Conservation (phyloP, 2,329 filamentous ascomycete genomes). For the Fusarium euwallaceae region DNA sequence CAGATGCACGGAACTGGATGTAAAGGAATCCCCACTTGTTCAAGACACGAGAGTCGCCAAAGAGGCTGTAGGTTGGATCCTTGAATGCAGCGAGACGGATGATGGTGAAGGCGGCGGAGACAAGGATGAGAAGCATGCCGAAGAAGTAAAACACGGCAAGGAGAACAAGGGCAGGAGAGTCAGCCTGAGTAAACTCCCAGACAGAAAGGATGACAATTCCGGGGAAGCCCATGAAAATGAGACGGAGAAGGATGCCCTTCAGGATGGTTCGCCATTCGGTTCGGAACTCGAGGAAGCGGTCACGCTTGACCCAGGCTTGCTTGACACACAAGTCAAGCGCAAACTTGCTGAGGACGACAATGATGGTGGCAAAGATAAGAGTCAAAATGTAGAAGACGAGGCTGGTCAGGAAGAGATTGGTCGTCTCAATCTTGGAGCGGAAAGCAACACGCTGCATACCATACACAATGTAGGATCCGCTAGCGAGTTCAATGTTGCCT, state of each 20-base stretch:
- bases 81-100: conserved; percentile 93
- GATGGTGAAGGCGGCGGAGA: conserved; percentile 89
- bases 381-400: conserved; percentile 90
- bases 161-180: conserved; percentile 87
- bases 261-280: conserved; percentile 93
- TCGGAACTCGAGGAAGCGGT: conserved; percentile 93
- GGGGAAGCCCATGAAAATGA: conserved; percentile 90
- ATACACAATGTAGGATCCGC: conserved; percentile 73
- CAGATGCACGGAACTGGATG: conserved; percentile 93
- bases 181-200: conserved; percentile 90
- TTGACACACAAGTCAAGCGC: conserved; percentile 81
- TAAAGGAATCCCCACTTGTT: conserved; percentile 99
- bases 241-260: conserved; percentile 92
- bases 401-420: conserved; percentile 94
- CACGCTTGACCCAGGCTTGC: conserved; percentile 80
- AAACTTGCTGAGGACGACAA: conserved; percentile 83
- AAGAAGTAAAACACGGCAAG: conserved; percentile 91
- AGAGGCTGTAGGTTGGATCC: conserved; percentile 95
- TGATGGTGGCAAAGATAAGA: conserved; percentile 78
- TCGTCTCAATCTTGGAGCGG: conserved; percentile 83
- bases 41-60: conserved; percentile 88
- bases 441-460: conserved; percentile 95
- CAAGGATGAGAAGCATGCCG: conserved; percentile 80
- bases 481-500: conserved; percentile 65
- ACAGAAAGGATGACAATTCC: conserved; percentile 91